Base-by-base conservation (phyloP, 1,284 basidiomycete species). In the Apiotrichum gracile region DNA sequence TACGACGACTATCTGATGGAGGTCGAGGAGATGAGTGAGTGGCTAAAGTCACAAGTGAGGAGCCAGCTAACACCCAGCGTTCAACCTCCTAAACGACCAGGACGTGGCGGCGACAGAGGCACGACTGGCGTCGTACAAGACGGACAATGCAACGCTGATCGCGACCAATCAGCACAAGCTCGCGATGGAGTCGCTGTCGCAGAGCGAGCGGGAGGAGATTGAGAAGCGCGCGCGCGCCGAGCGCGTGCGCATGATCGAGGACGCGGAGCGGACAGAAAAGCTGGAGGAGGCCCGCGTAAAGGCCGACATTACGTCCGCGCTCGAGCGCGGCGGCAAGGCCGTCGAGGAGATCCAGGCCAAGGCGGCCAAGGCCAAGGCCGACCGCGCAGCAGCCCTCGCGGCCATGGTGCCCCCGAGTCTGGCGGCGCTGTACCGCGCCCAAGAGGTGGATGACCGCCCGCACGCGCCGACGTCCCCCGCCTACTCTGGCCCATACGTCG, bases 1-100 rank as follows among this genome's bases (percentile, higher is more conserved):
- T 97, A 94, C 75, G 97, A 99, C 67, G 87, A 97, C 72, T 98
- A 97, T 68, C 81, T 99, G 9, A 91, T 97, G 73, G 85, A 91
- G 72, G 91, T 94, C 1, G 96, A 99, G 76, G 90, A 97, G 65
- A 86, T 97, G 61, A 88, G 91, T 90, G 61, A 69, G 86, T 77
- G 41, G 26, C 41, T 29, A 29, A n/a, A 19, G 17, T 9, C 33
- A 25, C 51, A 33, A 16, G 47, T 37, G 27, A 16, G 29, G 3
- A 3, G 4, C 14, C 14, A 31, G 19, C 57, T 50, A 29, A 56
- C 53, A 0, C 44, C n/a, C 38, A 55, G 91, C 91, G 0, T 98
- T 97, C 79, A 97, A 97, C 70, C 83, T 98, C 16, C 90, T 98
- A 58, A 87, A 98, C 67, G 86, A 91, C 52, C 82, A 93, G 47